Base-by-base conservation (phyloP, 1,284 basidiomycete genomes). In the Ceratobasidium sp. region DNA sequence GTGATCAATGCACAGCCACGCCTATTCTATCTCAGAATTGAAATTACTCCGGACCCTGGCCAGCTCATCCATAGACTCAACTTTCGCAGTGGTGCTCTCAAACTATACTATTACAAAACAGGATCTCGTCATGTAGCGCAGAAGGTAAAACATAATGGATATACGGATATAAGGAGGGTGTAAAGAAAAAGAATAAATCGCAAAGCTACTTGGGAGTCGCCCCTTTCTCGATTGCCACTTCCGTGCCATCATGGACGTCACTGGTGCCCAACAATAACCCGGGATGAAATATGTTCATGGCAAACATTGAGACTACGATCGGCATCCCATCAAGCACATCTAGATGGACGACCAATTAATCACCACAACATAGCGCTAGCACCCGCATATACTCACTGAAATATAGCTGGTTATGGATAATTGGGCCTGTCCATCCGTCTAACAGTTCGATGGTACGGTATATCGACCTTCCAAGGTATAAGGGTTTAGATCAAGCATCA, bases 371-470 rank as follows among this genome's bases (percentile, higher is more conserved):
- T 8, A 1, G 15, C n/a, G 24, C 41, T 22, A 8, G 2, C 44
- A 22, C 22, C 33, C 50, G 60, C 71, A 73, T 59, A 56, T n/a
- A 76, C 75, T 31, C 62, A 76, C 77, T 71, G 77, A 83, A 84
- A 62, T 82, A 75, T 0, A 79, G 53, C 74, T 83, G 79, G 59
- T 80, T 81, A 31, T 69, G 76, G 22, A 81, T 81, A 62, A 82
- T 80, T 0, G 77, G 77, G 15, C 82, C 81, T 5, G 48, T 75
- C 82, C 82, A 83, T 0, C 82, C 82, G 54, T 81, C 75, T 9
- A 79, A 56, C 8, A 84, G 77, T 75, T 84, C 83, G 67, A 81
- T 78, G 0, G 81, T 79, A 62, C 83, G 80, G 73, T 80, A 84
- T 24, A 82, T 78, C 15, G 80, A 80, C 75, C 81, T 81, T 64